phyloP scores from a whole-genome alignment of 2,329 filamentous ascomycete genomes.

The Fusarium nanum region DNA sequence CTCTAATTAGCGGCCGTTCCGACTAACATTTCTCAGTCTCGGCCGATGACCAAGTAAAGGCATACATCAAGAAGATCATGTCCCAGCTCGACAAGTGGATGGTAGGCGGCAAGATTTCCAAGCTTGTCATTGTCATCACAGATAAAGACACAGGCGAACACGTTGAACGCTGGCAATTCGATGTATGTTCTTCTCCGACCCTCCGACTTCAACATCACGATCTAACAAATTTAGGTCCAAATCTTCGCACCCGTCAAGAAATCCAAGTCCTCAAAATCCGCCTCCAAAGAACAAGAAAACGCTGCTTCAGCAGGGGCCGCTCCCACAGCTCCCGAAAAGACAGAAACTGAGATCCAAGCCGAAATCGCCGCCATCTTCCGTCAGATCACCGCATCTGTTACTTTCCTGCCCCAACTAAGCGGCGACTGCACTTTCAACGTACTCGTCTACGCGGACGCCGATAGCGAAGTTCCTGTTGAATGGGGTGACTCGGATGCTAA shows the following conservation, averaged over 20 bases:
- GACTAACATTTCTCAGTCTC: slow-evolving; percentile 69
- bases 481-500: slow-evolving; percentile 99
- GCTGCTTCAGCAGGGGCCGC: slow-evolving; percentile 54
- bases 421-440: slow-evolving; percentile 99
- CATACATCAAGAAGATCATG: slow-evolving; percentile 99
- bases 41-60: slow-evolving; percentile 96
- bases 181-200: slow-evolving; percentile 64
- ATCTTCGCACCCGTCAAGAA: slow-evolving; percentile 49
- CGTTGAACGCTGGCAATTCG: slow-evolving; percentile 98
- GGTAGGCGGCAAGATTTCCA: slow-evolving; percentile 95
- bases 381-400: slow-evolving; percentile 97
- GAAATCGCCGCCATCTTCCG: slow-evolving; percentile 98
- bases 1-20: background rate
- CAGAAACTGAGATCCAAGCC: slow-evolving; percentile 91
- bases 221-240: slow-evolving; percentile 30
- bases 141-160: slow-evolving; percentile 97
- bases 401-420: slow-evolving; percentile 88
- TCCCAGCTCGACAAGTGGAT: slow-evolving; percentile 98
- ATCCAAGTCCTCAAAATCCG: slow-evolving; percentile 59
- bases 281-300: slow-evolving; percentile 77
- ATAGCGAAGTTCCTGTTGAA: slow-evolving; percentile 95
- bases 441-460: slow-evolving; percentile 95
- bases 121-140: slow-evolving; percentile 95
- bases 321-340: slow-evolving; percentile 72
- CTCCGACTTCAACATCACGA: background rate